Conservation (phyloP, 2,329 filamentous ascomycete species). For the Fusarium tricinctum region DNA sequence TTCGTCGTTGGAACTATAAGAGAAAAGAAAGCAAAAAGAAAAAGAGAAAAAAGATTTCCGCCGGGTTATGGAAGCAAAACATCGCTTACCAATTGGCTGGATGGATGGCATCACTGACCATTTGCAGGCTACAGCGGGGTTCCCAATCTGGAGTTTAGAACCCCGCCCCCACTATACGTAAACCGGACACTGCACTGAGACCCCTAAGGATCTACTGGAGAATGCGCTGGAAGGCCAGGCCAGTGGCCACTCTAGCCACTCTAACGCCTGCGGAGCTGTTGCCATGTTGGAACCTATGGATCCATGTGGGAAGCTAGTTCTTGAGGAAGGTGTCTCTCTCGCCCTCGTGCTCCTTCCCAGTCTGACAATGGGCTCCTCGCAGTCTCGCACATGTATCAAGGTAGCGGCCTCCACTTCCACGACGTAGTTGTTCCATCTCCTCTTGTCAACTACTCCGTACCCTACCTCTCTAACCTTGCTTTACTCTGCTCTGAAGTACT, state of each 20-base stretch:
- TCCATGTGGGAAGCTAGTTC: neutral
- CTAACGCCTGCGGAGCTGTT: too few relatives aligned
- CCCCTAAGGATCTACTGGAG: constrained; percentile 29
- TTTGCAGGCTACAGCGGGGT: constrained; percentile 15
- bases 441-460: neutral
- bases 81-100: constrained; percentile 23
- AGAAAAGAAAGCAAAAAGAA: constrained; percentile 3
- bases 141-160: constrained; percentile 4
- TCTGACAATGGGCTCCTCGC: neutral
- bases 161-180: constrained; percentile 40
- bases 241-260: too few relatives aligned
- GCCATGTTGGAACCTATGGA: neutral
- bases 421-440: constrained; percentile 33
- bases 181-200: neutral
- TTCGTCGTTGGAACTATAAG: constrained; percentile 10
- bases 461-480: neutral
- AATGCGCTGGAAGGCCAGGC: constrained; percentile 12
- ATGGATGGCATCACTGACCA: constrained; percentile 6
- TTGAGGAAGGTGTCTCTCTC: neutral
- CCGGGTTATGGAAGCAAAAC: neutral
- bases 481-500: constrained; percentile 7
- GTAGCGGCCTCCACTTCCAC: constrained; percentile 38
- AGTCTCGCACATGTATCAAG: constrained; percentile 1
- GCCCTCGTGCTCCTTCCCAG: constrained; percentile 16
- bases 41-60: constrained; percentile 24